Percentiles rank a stretch among this genome's conserved stretches.
Conservation (phyloP, 1,284 basidiomycete genomes). For the Ceratorhiza oryzae-sativae region DNA sequence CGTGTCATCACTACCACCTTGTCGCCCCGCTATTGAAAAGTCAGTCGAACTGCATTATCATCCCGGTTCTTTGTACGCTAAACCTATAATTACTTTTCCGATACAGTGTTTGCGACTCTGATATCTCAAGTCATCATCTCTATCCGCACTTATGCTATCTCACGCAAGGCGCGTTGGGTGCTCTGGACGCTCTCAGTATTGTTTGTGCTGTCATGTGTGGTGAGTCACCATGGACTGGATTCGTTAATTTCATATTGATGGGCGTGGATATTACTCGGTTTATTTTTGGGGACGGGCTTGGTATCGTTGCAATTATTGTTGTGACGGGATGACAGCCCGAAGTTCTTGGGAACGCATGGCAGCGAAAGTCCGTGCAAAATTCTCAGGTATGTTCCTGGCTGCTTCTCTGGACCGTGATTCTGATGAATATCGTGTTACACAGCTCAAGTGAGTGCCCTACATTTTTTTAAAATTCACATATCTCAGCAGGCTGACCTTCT, state of each 20-base stretch:
- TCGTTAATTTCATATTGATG: neutral
- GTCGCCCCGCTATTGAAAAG: conserved; percentile 33
- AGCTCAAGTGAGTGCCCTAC: conserved; percentile 23
- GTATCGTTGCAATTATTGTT: neutral
- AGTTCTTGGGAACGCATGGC: conserved; percentile 25
- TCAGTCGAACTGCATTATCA: neutral
- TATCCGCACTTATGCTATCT: conserved; percentile 38
- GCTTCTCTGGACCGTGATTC: neutral
- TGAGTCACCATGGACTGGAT: neutral
- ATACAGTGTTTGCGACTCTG: conserved; percentile 33
- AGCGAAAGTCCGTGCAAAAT: conserved; percentile 30
- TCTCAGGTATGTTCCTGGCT: conserved; percentile 45
- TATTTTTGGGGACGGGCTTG: neutral
- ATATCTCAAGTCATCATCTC: conserved; percentile 37
- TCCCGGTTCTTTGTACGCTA: neutral
- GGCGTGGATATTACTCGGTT: neutral
- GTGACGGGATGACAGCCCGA: conserved; percentile 9
- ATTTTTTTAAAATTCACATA: neutral
- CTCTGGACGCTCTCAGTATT: conserved; percentile 7
- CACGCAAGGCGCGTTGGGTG: conserved; percentile 37
- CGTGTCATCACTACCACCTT: conserved; percentile 35
- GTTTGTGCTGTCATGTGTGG: conserved; percentile 25
- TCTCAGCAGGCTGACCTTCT: neutral
- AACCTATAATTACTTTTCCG: neutral
- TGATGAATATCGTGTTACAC: neutral